phyloP scores from a whole-genome alignment of 305 asterid genomes.

The Fraxinus xanthoxyloides region DNA sequence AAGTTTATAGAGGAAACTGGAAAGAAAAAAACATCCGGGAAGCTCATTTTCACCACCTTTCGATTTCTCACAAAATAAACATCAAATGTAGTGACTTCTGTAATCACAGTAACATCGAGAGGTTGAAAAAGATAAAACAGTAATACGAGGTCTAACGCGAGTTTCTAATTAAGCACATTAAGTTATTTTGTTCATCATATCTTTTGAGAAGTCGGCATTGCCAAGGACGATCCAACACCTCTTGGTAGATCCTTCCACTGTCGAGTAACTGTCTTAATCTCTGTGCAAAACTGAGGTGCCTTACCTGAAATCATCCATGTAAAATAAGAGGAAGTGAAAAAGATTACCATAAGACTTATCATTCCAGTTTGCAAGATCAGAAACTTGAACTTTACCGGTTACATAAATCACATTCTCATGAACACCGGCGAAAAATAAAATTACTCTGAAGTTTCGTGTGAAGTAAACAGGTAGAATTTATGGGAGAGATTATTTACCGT shows the following conservation, averaged over 20 bases:
- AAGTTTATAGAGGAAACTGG: no score
- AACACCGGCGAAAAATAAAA: no score
- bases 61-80: not conserved
- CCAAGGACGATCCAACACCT: slow-evolving; percentile 72
- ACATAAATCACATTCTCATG: not conserved
- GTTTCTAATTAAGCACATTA: not conserved
- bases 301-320: slow-evolving; percentile 73
- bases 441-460: no score
- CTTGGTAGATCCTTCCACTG: slow-evolving; percentile 85
- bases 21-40: no score
- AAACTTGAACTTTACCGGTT: not conserved
- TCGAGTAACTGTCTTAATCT: slow-evolving; percentile 91
- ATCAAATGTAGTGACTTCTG: not conserved
- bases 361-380: no score
- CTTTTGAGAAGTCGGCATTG: slow-evolving; percentile 97
- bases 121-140: not conserved
- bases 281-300: slow-evolving; percentile 84
- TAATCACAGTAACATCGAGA: not conserved
- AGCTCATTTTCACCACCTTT: not conserved
- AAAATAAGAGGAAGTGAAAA: no score
- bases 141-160: not conserved
- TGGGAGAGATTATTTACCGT: slow-evolving; percentile 43
- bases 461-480: not conserved
- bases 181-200: not conserved
- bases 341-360: no score